Percentiles rank a stretch among this genome's conserved stretches.
Conservation (phyloP, 345 rosid genomes). For the Eucalyptus marginata region DNA sequence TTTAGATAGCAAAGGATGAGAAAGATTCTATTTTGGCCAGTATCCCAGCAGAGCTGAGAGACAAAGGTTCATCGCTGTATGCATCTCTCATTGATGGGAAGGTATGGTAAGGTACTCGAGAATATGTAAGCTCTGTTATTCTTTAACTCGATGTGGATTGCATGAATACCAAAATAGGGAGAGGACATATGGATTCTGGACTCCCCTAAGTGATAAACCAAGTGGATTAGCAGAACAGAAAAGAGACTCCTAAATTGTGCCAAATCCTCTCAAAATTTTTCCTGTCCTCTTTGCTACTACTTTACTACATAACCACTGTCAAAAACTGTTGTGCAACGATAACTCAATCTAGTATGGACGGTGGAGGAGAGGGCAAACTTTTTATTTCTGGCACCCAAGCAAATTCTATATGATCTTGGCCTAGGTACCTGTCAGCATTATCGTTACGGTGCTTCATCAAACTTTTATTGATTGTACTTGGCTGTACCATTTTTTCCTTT, state of each 20-base stretch:
- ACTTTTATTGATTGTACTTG: not conserved
- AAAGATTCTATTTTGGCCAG: slow-evolving; percentile 64
- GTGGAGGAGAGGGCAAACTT: not conserved
- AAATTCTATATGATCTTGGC: not conserved
- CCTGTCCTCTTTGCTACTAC: not conserved
- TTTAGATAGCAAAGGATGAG: slow-evolving; percentile 69
- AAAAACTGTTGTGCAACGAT: not conserved
- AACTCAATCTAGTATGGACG: not conserved
- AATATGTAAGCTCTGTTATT: not conserved
- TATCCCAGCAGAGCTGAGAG: slow-evolving; percentile 66
- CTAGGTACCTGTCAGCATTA: not conserved
- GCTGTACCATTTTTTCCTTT: not conserved
- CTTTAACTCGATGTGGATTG: not conserved
- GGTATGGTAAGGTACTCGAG: slow-evolving; percentile 22
- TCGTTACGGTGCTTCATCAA: not conserved
- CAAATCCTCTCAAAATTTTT: not conserved
- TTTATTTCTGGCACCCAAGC: not conserved
- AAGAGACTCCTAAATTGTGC: not conserved
- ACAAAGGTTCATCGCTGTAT: slow-evolving; percentile 50
- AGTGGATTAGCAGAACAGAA: not conserved
- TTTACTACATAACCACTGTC: not conserved
- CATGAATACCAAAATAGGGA: not conserved
- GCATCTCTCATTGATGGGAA: slow-evolving; percentile 68
- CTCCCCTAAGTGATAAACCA: not conserved
- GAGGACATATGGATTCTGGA: not conserved